phyloP scores from a whole-genome alignment of 176 grass and related monocot genomes.

The Musa schizocarpa region DNA sequence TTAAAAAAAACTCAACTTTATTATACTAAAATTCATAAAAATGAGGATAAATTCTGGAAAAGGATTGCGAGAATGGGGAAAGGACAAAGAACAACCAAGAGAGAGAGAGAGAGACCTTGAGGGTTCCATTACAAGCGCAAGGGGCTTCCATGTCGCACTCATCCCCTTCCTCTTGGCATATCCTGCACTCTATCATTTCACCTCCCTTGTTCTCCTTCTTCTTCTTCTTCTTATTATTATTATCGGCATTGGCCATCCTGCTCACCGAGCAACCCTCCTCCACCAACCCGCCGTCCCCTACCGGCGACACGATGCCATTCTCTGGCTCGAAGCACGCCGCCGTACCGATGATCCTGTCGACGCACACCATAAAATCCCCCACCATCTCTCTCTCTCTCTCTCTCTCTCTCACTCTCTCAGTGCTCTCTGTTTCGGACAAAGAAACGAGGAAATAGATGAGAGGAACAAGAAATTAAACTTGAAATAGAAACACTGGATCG shows the following conservation, averaged over 20 bases:
- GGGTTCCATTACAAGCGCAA: constrained; percentile 22
- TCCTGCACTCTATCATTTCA: constrained; percentile 18
- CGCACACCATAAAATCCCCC: constrained; percentile 39
- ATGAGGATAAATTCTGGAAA: too few relatives aligned
- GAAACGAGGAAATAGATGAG: not conserved
- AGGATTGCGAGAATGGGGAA: not conserved
- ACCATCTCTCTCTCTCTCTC: constrained; percentile 10
- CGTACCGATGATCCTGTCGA: constrained; percentile 35
- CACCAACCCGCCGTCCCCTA: not conserved
- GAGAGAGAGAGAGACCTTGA: constrained; percentile 18
- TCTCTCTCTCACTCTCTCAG: not conserved
- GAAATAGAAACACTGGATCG: too few relatives aligned
- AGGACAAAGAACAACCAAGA: not conserved
- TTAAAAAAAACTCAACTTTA: not conserved
- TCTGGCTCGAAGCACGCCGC: constrained; percentile 1
- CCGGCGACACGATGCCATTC: not conserved
- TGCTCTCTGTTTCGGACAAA: not conserved
- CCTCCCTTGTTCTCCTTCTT: not conserved
- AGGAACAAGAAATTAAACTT: too few relatives aligned
- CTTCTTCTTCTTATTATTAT: not conserved
- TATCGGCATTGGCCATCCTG: not conserved
- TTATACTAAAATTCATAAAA: not conserved
- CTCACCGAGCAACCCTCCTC: not conserved
- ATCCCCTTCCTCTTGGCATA: constrained; percentile 22
- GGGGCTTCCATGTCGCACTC: constrained; percentile 19